A percentile compares a stretch with the other conserved stretches of the same genome.
These are phyloP conservation scores for Vicia faba DNA, from an alignment of 306 rosid species.

Conservation along the genomic window DNA sequence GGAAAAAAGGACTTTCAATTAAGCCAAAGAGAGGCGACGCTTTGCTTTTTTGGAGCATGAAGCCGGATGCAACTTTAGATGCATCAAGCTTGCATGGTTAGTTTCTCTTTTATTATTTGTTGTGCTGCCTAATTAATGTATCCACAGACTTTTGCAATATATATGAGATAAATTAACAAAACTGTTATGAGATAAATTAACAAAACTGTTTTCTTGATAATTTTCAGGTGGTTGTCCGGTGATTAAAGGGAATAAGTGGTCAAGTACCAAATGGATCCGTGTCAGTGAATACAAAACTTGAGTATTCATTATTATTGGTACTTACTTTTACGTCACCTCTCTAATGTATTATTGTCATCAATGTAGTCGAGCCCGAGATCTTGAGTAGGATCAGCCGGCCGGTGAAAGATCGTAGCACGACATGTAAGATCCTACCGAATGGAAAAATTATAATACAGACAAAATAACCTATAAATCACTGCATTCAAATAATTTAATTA, in stretches of 20 bases:
- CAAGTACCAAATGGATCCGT: constrained; percentile 93
- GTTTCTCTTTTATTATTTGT: constrained; percentile 32
- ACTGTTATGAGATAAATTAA: constrained; percentile 31
- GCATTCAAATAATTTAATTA: too few species aligned
- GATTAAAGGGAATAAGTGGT: constrained; percentile 96
- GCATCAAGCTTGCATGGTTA: constrained; percentile 96
- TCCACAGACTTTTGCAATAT: constrained; percentile 25
- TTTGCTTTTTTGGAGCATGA: constrained; percentile 99
- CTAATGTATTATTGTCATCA: neutral
- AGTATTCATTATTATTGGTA: constrained; percentile 53
- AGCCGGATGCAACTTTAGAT: constrained; percentile 86
- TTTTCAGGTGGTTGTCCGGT: constrained; percentile 97
- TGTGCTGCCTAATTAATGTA: constrained; percentile 19
- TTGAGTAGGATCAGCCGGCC: too few species aligned
- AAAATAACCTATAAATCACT: too few species aligned
- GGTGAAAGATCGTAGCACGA: too few species aligned
- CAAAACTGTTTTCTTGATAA: constrained; percentile 27
- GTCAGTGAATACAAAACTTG: constrained; percentile 72
- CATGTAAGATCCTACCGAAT: too few species aligned
- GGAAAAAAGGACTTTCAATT: constrained; percentile 83
- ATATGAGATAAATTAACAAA: constrained; percentile 24
- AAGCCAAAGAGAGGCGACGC: constrained; percentile 98
- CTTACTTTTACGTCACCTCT: constrained; percentile 3
- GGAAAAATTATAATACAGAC: too few species aligned
- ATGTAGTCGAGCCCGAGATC: too few species aligned